These are phyloP conservation scores for Penicillium pulvis DNA, from an alignment of 495 filamentous ascomycete species.

Conservation along the genomic window DNA sequence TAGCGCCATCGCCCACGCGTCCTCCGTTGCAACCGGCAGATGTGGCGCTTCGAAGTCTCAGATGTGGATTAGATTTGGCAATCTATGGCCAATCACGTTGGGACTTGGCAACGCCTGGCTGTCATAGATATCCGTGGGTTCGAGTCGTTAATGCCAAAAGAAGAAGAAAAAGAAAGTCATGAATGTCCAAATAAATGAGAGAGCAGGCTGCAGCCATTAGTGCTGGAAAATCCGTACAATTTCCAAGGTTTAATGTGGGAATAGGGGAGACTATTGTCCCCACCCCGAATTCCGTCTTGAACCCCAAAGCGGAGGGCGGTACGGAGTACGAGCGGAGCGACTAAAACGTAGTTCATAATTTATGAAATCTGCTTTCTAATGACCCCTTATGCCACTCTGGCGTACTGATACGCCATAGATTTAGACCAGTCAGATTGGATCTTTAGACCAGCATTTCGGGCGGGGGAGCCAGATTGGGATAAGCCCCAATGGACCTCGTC, in stretches of 20 bases:
- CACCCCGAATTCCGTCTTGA: not conserved
- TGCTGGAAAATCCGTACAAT: not conserved
- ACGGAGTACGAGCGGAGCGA: not conserved
- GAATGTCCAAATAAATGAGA: not conserved
- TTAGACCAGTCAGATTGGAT: not conserved
- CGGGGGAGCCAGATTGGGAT: not conserved
- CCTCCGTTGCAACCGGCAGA: slow-evolving; percentile 2
- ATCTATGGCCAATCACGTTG: slow-evolving; percentile 1
- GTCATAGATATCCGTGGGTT: not conserved
- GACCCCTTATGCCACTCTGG: not conserved
- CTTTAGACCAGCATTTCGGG: not conserved
- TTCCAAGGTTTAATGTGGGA: not conserved
- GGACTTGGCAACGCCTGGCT: not conserved
- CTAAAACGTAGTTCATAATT: not conserved
- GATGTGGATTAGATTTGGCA: slow-evolving; percentile 1
- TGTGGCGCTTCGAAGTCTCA: slow-evolving; percentile 12
- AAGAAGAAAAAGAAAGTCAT: not conserved
- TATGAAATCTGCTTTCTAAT: too few species aligned
- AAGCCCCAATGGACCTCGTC: not conserved
- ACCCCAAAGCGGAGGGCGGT: not conserved
- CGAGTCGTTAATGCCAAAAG: not conserved
- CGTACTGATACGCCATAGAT: not conserved
- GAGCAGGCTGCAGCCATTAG: not conserved
- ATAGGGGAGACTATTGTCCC: not conserved
- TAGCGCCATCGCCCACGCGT: slow-evolving; percentile 25